Evolutionary conservation across 805 yeast genomes (phyloP), one percentile per base, ranked within the genome.

Genomic region (Wickerhamiella lipophila): DNA sequence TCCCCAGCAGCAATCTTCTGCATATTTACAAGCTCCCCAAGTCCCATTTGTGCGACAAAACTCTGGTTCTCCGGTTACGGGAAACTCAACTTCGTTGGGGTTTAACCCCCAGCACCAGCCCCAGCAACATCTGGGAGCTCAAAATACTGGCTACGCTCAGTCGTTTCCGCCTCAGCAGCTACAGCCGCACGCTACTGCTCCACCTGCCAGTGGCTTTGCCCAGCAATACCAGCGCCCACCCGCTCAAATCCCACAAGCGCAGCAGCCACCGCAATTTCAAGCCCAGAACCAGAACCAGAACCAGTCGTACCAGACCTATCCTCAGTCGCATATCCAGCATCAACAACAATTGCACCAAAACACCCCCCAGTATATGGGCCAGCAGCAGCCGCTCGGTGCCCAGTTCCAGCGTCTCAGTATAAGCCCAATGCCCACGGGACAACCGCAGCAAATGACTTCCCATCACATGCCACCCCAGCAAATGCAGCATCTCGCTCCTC

Each of bases 1-100:
- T 21, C 50, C 34, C 27, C 39, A 32, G 13, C 44, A 30, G 25
- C 50, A 40, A 25, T 51, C 46, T 12, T 12, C 35, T 22, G 18
- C 41, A 2, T 26, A 11, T 21, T 21, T 30, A 25, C 49, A 46
- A 39, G 19, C 26, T 15, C 22, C 42, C 9, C 50, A 47, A 25
- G 32, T 18, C 15, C 18, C 41, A 19, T 32, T 32, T 16, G 19
- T 9, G 15, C 35, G 38, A n/a, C 38, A 13, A 6, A 32, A 32
- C 19, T 32, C 38, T 6, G 11, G 38, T 19, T 5, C 38, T 6
- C 15, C 38, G 4, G 15, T 18, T 19, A 18, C 38, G 18, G 38
- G 38, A 32, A 19, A 19, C 38, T 32, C 38, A 32, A 32, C 12
- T 11, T 32, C 38, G 4, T n/a, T 32, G 4, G 11, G 38, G 12